Conservation (phyloP, 306 rosid species). For the Sicyos baderoa region DNA sequence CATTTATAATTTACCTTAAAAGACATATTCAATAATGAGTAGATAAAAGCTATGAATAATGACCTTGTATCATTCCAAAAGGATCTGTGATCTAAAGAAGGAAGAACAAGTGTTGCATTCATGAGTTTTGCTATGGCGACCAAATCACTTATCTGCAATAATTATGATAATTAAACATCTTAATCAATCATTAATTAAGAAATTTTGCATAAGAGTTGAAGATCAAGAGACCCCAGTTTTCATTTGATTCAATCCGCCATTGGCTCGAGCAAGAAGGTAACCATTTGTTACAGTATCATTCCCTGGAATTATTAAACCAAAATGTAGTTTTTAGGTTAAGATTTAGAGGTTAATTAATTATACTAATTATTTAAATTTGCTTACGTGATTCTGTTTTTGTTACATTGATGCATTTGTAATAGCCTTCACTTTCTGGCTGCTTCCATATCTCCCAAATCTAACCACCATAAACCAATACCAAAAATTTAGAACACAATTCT, state of each 20-base stretch:
- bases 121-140: constrained; percentile 91
- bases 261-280: constrained; percentile 82
- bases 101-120: constrained; percentile 95
- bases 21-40: no score
- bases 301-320: constrained; percentile 26
- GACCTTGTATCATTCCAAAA: constrained; percentile 98
- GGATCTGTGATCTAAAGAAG: constrained; percentile 80
- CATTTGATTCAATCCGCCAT: constrained; percentile 98
- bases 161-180: background rate
- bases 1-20: no score
- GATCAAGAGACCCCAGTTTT: constrained; percentile 41
- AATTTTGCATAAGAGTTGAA: no score
- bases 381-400: background rate
- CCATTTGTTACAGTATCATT: constrained; percentile 52
- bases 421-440: background rate
- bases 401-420: constrained; percentile 10
- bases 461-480: constrained; percentile 1
- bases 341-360: no score
- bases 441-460: constrained; percentile 12
- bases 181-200: no score
- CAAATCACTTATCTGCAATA: constrained; percentile 93
- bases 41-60: background rate
- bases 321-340: background rate
- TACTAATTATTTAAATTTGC: no score
- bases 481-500: background rate